phyloP scores from a whole-genome alignment of 495 filamentous ascomycete species.

The Annulohypoxylon stygium region DNA sequence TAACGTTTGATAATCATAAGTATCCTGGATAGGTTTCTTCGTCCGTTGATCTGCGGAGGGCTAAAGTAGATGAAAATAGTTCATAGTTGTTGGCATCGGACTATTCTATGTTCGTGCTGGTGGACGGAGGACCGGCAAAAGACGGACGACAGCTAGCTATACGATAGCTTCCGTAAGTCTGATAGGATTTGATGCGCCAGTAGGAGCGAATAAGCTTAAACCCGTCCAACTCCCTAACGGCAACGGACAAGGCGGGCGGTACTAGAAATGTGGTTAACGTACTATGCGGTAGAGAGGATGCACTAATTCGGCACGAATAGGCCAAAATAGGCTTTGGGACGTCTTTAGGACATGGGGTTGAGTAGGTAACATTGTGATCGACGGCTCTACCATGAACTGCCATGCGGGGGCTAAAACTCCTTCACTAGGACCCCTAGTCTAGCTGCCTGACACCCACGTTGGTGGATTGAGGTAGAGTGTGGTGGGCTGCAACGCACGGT shows the following conservation, averaged over 20 bases:
- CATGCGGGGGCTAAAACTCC: slow-evolving; percentile 29
- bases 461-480: slow-evolving; percentile 14
- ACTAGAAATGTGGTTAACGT: not conserved
- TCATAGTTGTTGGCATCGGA: not conserved
- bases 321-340: slow-evolving; percentile 9
- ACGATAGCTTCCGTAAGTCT: not conserved
- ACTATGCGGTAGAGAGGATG: not conserved
- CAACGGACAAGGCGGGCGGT: not conserved
- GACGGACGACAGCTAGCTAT: not conserved
- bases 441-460: slow-evolving; percentile 22
- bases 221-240: not conserved
- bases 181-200: not conserved
- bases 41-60: slow-evolving; percentile 23
- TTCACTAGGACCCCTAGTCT: slow-evolving; percentile 6
- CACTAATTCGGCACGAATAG: not conserved
- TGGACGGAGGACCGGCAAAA: not conserved
- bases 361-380: slow-evolving; percentile 44
- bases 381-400: slow-evolving; percentile 18
- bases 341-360: slow-evolving; percentile 7
- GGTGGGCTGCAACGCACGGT: slow-evolving; percentile 40
- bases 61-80: slow-evolving; percentile 25
- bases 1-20: slow-evolving; percentile 42
- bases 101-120: not conserved
- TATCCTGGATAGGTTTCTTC: slow-evolving; percentile 20
- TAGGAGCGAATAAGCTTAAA: not conserved